A percentile compares a stretch with the other conserved stretches of the same genome.
Evolutionary conservation across 2,329 filamentous ascomycete species (phyloP).

Genomic region (Fusarium sp.): DNA sequence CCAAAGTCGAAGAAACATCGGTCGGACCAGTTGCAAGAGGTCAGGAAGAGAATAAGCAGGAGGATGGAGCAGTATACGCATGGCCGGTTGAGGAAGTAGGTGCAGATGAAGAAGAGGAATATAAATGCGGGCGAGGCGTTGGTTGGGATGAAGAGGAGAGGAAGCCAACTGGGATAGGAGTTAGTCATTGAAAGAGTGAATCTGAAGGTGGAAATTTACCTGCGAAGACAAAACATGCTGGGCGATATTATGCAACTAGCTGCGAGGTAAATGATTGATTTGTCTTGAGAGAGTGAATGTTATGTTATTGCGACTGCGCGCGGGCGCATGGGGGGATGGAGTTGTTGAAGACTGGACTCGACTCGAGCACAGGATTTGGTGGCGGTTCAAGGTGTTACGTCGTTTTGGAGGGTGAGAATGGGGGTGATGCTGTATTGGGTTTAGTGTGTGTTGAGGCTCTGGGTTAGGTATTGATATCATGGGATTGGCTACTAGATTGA

Average conservation of each 20-base stretch:
- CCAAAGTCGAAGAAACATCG: slow-evolving; percentile 93
- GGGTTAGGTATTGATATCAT: slow-evolving; percentile 8
- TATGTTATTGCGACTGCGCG: slow-evolving; percentile 17
- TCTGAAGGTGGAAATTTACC: slow-evolving; percentile 54
- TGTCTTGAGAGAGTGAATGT: neutral
- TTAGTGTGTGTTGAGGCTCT: slow-evolving; percentile 35
- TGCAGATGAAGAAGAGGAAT: slow-evolving; percentile 89
- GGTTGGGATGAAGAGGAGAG: slow-evolving; percentile 88
- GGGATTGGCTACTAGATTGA: neutral
- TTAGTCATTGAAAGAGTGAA: slow-evolving; percentile 15
- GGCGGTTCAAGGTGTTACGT: slow-evolving; percentile 31
- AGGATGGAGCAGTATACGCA: slow-evolving; percentile 98
- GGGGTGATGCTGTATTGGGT: slow-evolving; percentile 18
- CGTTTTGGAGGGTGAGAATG: slow-evolving; percentile 22
- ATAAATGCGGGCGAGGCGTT: slow-evolving; percentile 89
- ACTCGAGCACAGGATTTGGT: slow-evolving; percentile 10
- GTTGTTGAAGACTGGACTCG: neutral
- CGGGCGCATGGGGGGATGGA: slow-evolving; percentile 22
- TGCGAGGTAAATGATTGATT: slow-evolving; percentile 10
- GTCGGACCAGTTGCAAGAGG: slow-evolving; percentile 90
- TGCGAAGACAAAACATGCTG: slow-evolving; percentile 73
- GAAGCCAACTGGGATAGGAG: slow-evolving; percentile 76
- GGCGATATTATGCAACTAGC: slow-evolving; percentile 22
- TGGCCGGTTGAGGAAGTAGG: slow-evolving; percentile 95
- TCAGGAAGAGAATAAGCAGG: slow-evolving; percentile 93